phyloP scores from a whole-genome alignment of 2,329 filamentous ascomycete genomes.

The Alternaria novae-zelandiae region DNA sequence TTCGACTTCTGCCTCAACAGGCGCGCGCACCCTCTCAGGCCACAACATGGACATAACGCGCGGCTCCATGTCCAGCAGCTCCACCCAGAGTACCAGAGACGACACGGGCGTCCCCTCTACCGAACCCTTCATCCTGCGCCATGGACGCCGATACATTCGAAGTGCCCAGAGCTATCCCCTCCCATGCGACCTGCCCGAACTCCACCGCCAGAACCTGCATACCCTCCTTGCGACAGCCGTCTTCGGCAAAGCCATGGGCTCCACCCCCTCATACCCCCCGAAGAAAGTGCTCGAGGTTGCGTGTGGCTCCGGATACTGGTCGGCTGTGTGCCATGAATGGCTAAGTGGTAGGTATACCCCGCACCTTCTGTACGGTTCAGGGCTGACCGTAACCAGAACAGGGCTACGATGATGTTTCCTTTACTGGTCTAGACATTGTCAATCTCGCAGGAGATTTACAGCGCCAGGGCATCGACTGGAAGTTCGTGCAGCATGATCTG shows the following conservation, averaged over 20 bases:
- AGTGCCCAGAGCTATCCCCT: conserved; percentile 80
- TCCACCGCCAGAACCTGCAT: conserved; percentile 84
- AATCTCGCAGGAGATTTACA: conserved; percentile 70
- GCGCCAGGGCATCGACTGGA: conserved; percentile 82
- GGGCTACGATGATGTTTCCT: conserved; percentile 73
- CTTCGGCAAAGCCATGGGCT: conserved; percentile 80
- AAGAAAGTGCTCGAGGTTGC: conserved; percentile 78
- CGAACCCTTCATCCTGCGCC: conserved; percentile 68
- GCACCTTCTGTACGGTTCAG: not conserved
- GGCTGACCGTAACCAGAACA: conserved; percentile 37
- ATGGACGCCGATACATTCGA: conserved; percentile 83
- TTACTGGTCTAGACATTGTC: conserved; percentile 83
- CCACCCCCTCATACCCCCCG: conserved; percentile 68
- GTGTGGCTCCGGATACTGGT: conserved; percentile 90
- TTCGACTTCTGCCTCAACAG: conserved; percentile 26
- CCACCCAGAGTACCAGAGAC: conserved; percentile 42
- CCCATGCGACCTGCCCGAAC: conserved; percentile 83
- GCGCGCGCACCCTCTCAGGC: conserved; percentile 17
- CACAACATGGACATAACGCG: conserved; percentile 46
- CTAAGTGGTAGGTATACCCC: conserved; percentile 59
- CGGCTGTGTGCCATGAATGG: conserved; percentile 82
- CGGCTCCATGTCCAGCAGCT: conserved; percentile 48
- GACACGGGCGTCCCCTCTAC: conserved; percentile 24
- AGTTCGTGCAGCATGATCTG: conserved; percentile 86
- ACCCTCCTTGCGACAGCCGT: conserved; percentile 82